phyloP scores from a whole-genome alignment of 768 basidiomycete genomes.

The Tulasnella calospora region DNA sequence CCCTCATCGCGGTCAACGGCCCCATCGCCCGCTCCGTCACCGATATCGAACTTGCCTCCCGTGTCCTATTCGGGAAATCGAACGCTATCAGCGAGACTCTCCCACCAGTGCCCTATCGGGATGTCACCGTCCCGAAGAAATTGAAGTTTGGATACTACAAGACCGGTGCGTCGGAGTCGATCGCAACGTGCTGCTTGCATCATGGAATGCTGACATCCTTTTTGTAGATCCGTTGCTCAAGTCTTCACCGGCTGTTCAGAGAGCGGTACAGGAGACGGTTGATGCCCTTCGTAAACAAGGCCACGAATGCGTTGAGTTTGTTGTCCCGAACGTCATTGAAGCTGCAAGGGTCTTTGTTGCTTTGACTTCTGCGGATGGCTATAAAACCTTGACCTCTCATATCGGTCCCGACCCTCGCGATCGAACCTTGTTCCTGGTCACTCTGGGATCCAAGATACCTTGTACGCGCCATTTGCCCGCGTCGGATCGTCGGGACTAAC shows the following conservation, averaged over 20 bases:
- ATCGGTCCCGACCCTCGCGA: constrained; percentile 61
- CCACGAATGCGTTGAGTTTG: constrained; percentile 75
- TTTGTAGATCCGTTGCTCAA: constrained; percentile 51
- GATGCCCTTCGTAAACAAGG: constrained; percentile 60
- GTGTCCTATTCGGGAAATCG: constrained; percentile 48
- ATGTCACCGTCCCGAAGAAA: constrained; percentile 50
- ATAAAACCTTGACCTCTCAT: constrained; percentile 59
- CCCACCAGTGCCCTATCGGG: constrained; percentile 59
- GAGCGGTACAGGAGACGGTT: constrained; percentile 71
- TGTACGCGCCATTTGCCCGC: not conserved
- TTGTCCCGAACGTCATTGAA: constrained; percentile 45
- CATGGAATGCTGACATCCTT: not conserved
- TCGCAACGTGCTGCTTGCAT: not conserved
- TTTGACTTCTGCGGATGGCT: constrained; percentile 67
- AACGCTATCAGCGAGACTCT: constrained; percentile 38
- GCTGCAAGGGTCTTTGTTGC: constrained; percentile 59
- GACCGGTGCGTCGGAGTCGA: constrained; percentile 30
- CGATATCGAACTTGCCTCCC: constrained; percentile 62
- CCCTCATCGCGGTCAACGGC: constrained; percentile 41
- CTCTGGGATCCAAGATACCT: constrained; percentile 36
- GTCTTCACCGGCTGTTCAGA: constrained; percentile 63
- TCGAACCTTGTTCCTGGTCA: constrained; percentile 35
- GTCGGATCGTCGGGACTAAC: not conserved
- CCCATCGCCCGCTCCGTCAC: constrained; percentile 43
- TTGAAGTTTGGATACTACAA: constrained; percentile 72